These are phyloP conservation scores for Purpureocillium lavendulum DNA, from an alignment of 2,329 filamentous ascomycete species.

Conservation along the genomic window DNA sequence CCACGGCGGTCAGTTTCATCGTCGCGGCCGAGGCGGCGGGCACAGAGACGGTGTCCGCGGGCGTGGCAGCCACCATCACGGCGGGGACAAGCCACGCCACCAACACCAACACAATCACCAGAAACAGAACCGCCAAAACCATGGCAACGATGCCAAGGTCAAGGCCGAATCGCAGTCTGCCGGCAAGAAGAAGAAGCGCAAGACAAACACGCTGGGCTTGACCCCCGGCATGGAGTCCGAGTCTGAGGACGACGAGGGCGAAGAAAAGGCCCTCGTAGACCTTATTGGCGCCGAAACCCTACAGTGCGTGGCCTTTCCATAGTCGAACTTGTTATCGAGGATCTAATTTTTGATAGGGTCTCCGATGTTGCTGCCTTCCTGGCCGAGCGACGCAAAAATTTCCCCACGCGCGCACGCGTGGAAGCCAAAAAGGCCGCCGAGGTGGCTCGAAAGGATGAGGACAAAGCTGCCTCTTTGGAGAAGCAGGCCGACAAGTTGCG, in stretches of 20 bases:
- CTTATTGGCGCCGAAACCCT: conserved; percentile 47
- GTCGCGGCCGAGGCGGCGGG: conserved; percentile 24
- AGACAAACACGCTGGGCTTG: conserved; percentile 63
- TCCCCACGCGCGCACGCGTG: conserved; percentile 66
- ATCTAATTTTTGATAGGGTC: conserved; percentile 28
- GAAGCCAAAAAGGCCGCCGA: conserved; percentile 51
- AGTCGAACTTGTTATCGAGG: too few species aligned
- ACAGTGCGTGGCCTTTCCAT: conserved; percentile 33
- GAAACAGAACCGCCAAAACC: conserved; percentile 13
- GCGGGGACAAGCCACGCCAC: conserved; percentile 33
- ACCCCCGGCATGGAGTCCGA: conserved; percentile 58
- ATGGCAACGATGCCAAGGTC: conserved; percentile 10
- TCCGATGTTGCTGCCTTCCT: conserved; percentile 74
- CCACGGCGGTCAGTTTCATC: conserved; percentile 24
- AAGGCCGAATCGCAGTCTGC: conserved; percentile 34
- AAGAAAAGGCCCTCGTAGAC: conserved; percentile 58
- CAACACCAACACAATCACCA: conserved; percentile 26
- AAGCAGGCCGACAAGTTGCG: conserved; percentile 55
- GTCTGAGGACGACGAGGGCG: conserved; percentile 58
- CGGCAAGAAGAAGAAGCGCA: conserved; percentile 63
- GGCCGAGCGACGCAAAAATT: conserved; percentile 70
- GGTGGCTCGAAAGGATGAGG: conserved; percentile 37
- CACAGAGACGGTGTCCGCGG: conserved; percentile 33
- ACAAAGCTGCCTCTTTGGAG: conserved; percentile 54
- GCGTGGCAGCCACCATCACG: conserved; percentile 24